These are phyloP conservation scores for Lyophyllum semitale DNA, from an alignment of 768 basidiomycete species.

Conservation along the genomic window DNA sequence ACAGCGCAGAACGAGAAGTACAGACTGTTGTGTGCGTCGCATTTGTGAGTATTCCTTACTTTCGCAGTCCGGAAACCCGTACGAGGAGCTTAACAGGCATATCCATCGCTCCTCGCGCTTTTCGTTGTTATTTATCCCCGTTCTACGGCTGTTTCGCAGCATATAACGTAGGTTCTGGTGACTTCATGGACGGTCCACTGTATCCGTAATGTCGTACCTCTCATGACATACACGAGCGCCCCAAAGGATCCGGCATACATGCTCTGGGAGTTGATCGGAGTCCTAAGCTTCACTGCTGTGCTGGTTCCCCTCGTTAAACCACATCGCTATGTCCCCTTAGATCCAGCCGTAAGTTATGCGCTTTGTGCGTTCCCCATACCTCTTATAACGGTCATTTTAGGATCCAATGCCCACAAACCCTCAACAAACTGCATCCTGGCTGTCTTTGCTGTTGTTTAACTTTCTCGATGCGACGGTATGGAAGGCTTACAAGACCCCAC, in stretches of 20 bases:
- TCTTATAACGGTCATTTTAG: constrained; percentile 15
- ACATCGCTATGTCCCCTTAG: constrained; percentile 55
- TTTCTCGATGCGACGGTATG: constrained; percentile 59
- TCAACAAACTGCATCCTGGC: constrained; percentile 49
- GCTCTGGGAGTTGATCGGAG: constrained; percentile 53
- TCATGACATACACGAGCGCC: constrained; percentile 48
- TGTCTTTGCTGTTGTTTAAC: constrained; percentile 43
- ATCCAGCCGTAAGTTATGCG: constrained; percentile 37
- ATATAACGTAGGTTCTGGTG: constrained; percentile 5
- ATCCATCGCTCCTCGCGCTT: constrained; percentile 11
- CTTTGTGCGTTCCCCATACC: neutral
- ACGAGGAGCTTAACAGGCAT: constrained; percentile 1
- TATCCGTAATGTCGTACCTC: constrained; percentile 60
- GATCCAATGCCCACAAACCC: constrained; percentile 38
- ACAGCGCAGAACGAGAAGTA: constrained; percentile 2
- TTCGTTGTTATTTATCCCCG: constrained; percentile 8
- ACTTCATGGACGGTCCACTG: constrained; percentile 37
- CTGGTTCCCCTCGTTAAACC: constrained; percentile 60
- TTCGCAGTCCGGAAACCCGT: too few species aligned
- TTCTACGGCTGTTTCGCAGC: constrained; percentile 7
- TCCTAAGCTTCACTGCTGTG: constrained; percentile 45
- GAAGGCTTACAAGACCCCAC: constrained; percentile 42
- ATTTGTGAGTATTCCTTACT: constrained; percentile 2
- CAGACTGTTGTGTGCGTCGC: constrained; percentile 3
- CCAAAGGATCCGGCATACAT: constrained; percentile 49